These are phyloP conservation scores for Fusarium incarnatum DNA, from an alignment of 2,329 filamentous ascomycete genomes.

Conservation along the genomic window DNA sequence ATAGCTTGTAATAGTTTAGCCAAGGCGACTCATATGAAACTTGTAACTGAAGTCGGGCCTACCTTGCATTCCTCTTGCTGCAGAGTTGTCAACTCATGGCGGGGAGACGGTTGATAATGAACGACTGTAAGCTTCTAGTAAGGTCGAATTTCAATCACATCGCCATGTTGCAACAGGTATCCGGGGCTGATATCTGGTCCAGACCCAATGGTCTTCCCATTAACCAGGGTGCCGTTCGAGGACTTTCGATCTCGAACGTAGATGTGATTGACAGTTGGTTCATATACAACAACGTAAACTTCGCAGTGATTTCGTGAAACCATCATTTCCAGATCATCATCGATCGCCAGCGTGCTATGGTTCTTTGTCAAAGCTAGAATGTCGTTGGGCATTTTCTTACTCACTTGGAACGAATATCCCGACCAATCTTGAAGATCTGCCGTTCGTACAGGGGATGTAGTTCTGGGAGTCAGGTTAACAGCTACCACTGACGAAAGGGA, in stretches of 20 bases:
- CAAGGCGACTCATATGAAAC: neutral
- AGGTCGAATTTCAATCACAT: slow-evolving; percentile 58
- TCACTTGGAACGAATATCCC: slow-evolving; percentile 52
- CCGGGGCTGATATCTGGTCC: slow-evolving; percentile 54
- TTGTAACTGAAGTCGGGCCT: neutral
- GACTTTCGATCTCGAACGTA: slow-evolving; percentile 69
- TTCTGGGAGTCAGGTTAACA: slow-evolving; percentile 35
- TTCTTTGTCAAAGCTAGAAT: slow-evolving; percentile 5
- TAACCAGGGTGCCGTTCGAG: slow-evolving; percentile 65
- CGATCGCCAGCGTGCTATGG: slow-evolving; percentile 55
- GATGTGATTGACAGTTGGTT: slow-evolving; percentile 57
- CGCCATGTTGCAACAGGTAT: slow-evolving; percentile 63
- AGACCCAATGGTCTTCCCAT: slow-evolving; percentile 58
- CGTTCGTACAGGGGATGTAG: slow-evolving; percentile 48
- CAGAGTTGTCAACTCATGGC: slow-evolving; percentile 45
- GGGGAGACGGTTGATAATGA: slow-evolving; percentile 45
- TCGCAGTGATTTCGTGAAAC: slow-evolving; percentile 68
- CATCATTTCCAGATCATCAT: slow-evolving; percentile 49
- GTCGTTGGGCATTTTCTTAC: neutral
- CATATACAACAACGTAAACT: slow-evolving; percentile 66
- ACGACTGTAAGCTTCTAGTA: slow-evolving; percentile 54
- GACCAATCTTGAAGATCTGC: slow-evolving; percentile 52
- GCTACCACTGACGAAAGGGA: slow-evolving; percentile 7
- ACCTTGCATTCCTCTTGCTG: slow-evolving; percentile 52
- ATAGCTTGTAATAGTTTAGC: slow-evolving; percentile 45